phyloP scores from a whole-genome alignment of 2,329 filamentous ascomycete species.

The Aureobasidium sp. region DNA sequence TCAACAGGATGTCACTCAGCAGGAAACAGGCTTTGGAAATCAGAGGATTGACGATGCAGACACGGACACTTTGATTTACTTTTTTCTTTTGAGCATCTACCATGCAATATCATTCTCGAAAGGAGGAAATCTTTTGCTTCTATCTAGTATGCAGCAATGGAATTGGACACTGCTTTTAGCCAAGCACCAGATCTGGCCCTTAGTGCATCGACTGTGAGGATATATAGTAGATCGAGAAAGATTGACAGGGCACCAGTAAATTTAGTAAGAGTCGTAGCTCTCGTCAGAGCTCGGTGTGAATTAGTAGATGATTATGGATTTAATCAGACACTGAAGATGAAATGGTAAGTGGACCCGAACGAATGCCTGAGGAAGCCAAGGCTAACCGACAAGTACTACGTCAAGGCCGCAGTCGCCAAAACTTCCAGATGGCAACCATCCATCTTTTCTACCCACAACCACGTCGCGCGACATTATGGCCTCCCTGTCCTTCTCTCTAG shows the following conservation, averaged over 20 bases:
- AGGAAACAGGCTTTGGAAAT: neutral
- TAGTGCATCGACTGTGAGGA: neutral
- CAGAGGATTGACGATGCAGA: neutral
- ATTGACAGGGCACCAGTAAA: neutral
- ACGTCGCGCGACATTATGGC: neutral
- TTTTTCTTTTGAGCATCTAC: neutral
- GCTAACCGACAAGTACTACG: neutral
- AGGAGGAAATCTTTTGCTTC: neutral
- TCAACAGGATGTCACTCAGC: neutral
- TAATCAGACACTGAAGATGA: neutral
- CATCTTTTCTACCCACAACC: neutral
- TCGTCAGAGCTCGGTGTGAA: neutral
- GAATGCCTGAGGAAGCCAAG: neutral
- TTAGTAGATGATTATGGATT: neutral
- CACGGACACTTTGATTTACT: neutral
- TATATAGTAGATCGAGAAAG: neutral
- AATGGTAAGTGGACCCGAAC: too few relatives aligned
- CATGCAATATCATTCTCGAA: neutral
- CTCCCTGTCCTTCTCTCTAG: constrained; percentile 11
- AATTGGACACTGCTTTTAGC: neutral
- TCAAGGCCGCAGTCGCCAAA: neutral
- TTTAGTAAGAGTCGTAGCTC: too few relatives aligned
- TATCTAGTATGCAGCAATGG: neutral
- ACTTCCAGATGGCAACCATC: neutral
- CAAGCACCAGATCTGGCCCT: neutral